Base-by-base conservation (phyloP, 768 basidiomycete species). In the Cystoderma amianthinum region DNA sequence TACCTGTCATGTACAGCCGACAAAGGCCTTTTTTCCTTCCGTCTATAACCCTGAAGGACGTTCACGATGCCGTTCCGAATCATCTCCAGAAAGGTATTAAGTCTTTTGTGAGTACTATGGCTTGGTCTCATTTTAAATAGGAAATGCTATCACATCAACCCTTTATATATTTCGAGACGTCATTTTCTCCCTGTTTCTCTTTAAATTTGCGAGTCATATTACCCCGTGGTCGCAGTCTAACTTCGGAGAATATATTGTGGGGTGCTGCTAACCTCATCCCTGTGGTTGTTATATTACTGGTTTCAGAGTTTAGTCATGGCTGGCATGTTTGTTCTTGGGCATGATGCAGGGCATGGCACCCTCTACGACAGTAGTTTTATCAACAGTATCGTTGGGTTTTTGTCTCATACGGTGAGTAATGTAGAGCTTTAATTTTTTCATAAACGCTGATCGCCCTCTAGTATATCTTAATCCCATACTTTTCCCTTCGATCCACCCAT, bases 401-500 rank as follows among this genome's bases (percentile, higher is more conserved):
- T 67, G 17, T 55, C 70, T 3, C 71, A 73, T 42, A 63, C 68
- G 12, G 70, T 70, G 43, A 35, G 58, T 51, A 15, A 16, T 19
- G 15, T 24, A 21, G 12, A 13, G 18, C 5, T 36, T 21, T 16
- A 17, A 36, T 17, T 36, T 36, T n/a, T 36, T 6, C 6, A 28
- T n/a, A n/a, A n/a, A n/a, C n/a, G n/a, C n/a, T n/a, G 12, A 36
- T 9, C 34, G 17, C 17, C 16, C 7, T 19, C n/a, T 57, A 76
- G 60, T 67, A 62, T 41, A 56, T 79, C 16, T 57, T 76, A 44
- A 72, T 75, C 56, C 71, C 74, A 45, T 73, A 85, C 66, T 65
- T 78, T 65, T 59, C 82, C 60, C 81, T 83, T 84, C 69, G 74
- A 51, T 60, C 83, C 50, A 83, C 76, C 45, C 71, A 85, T 64